Conservation (phyloP, 805 yeast species). For the Schwanniomyces yamadae region DNA sequence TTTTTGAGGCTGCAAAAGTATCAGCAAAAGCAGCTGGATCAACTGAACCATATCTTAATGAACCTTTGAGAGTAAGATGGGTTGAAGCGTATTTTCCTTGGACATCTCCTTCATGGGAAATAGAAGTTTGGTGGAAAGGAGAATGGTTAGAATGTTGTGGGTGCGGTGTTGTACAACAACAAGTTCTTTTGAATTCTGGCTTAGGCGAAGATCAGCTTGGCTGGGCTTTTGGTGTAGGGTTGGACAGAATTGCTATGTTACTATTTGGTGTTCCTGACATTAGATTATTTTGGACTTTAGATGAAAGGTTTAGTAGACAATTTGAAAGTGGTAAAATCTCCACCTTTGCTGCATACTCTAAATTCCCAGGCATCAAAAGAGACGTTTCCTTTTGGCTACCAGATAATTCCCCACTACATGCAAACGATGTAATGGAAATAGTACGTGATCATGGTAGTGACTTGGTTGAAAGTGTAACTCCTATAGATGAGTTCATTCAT, state of each 20-base stretch:
- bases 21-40: conserved; percentile 63
- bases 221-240: conserved; percentile 97
- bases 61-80: conserved; percentile 89
- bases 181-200: conserved; percentile 73
- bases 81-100: conserved; percentile 95
- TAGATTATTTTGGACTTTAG: conserved; percentile 85
- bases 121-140: conserved; percentile 98
- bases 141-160: conserved; percentile 98
- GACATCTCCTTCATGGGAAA: conserved; percentile 98
- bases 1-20: conserved; percentile 68
- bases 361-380: conserved; percentile 81
- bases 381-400: conserved; percentile 94
- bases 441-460: conserved; percentile 85
- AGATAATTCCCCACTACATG: conserved; percentile 52
- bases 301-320: conserved; percentile 73
- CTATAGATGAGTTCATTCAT: conserved; percentile 80
- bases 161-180: conserved; percentile 84
- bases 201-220: conserved; percentile 62
- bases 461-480: conserved; percentile 78
- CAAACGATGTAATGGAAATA: conserved; percentile 91
- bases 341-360: conserved; percentile 84
- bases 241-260: conserved; percentile 94
- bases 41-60: conserved; percentile 55
- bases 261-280: conserved; percentile 95
- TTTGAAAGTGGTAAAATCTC: conserved; percentile 64